Percentiles rank a stretch among this genome's conserved stretches.
phyloP scores from a whole-genome alignment of 208 protist genomes.

The Trypanosoma grayi region DNA sequence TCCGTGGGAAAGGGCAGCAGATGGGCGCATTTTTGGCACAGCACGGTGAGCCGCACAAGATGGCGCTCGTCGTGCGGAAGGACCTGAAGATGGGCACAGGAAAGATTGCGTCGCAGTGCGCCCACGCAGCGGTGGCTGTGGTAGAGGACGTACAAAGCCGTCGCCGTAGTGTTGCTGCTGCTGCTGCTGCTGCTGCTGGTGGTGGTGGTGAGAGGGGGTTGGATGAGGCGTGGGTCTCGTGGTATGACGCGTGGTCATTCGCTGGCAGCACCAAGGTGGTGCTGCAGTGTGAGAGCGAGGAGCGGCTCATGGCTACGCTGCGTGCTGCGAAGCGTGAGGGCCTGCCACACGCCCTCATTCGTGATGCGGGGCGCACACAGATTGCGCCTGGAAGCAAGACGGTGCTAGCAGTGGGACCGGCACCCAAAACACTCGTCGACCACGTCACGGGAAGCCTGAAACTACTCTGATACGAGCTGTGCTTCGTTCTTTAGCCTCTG shows the following conservation, averaged over 20 bases:
- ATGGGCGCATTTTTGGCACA: constrained; percentile 8
- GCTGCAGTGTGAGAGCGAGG: constrained; percentile 76
- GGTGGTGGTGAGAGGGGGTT: not conserved
- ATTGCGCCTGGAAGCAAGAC: constrained; percentile 90
- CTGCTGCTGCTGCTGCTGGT: not conserved
- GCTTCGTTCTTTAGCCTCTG: no score
- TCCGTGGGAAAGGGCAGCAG: constrained; percentile 13
- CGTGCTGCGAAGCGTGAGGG: constrained; percentile 34
- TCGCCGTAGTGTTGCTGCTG: constrained; percentile 25
- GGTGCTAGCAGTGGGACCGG: constrained; percentile 88
- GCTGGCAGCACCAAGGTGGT: constrained; percentile 78
- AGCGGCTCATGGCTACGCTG: constrained; percentile 50
- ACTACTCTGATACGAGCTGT: constrained; percentile 63
- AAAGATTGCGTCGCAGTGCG: constrained; percentile 96
- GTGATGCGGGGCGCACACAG: constrained; percentile 93
- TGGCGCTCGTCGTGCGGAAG: constrained; percentile 92
- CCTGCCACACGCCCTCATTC: constrained; percentile 76
- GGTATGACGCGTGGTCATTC: constrained; percentile 71
- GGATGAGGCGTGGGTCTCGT: constrained; percentile 33
- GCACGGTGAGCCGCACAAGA: constrained; percentile 72
- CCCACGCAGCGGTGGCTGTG: constrained; percentile 92
- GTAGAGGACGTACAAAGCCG: constrained; percentile 55
- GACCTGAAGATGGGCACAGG: constrained; percentile 95
- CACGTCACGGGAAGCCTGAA: constrained; percentile 88
- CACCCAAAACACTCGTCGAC: constrained; percentile 74